Percentiles rank a stretch among this genome's conserved stretches.
Evolutionary conservation across 2,329 filamentous ascomycete genomes (phyloP).

Genomic region (Neofusicoccum kwambonambiense): DNA sequence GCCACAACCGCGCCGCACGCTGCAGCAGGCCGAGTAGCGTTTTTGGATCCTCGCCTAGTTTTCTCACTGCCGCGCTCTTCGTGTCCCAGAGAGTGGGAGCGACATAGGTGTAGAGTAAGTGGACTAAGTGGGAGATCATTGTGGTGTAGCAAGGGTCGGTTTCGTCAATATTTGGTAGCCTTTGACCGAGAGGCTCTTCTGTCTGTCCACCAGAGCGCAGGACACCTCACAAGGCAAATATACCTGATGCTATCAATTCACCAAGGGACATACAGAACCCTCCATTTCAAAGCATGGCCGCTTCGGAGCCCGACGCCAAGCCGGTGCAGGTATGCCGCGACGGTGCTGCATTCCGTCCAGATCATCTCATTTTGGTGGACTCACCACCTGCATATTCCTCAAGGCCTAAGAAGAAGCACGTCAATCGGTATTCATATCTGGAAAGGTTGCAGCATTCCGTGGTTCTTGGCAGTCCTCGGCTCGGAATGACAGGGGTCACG

Average conservation of each 20-base stretch:
- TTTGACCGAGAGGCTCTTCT: not conserved
- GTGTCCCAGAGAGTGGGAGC: not conserved
- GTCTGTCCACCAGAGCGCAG: not conserved
- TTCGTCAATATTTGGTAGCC: too few species aligned
- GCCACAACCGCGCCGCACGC: constrained; percentile 7
- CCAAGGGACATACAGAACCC: too few species aligned
- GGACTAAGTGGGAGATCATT: not conserved
- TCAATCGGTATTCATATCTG: too few species aligned
- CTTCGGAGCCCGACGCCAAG: not conserved
- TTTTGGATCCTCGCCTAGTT: constrained; percentile 4
- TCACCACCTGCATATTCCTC: not conserved
- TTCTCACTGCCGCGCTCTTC: not conserved
- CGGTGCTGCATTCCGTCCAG: not conserved
- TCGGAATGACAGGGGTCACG: too few species aligned
- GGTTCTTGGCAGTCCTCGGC: too few species aligned
- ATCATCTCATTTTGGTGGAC: not conserved
- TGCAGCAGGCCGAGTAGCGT: constrained; percentile 11
- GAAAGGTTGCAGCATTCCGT: not conserved
- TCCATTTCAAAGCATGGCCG: not conserved
- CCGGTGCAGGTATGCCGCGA: not conserved
- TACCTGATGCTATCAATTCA: not conserved
- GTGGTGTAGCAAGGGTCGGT: not conserved
- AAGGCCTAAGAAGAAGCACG: too few species aligned
- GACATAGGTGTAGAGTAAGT: not conserved
- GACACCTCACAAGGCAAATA: not conserved